Evolutionary conservation across 441 rosid species (phyloP), one percentile per base, ranked within the genome.

Genomic region (Populus hybrid): DNA sequence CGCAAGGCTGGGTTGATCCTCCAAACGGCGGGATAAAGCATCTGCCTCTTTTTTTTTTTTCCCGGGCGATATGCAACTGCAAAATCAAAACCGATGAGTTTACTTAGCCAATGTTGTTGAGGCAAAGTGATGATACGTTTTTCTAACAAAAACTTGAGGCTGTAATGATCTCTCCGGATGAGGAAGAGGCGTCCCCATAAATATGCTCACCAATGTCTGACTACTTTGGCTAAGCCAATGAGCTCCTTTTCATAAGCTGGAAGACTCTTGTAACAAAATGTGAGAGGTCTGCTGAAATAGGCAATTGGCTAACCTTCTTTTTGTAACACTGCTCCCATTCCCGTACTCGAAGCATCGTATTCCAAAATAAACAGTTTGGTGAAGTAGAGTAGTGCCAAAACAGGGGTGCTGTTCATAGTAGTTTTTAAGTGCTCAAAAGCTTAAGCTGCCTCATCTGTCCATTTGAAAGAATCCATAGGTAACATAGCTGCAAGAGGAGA

Each of bases 401-500:
- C 20, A 10, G 63, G 35, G 4, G 64, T 14, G 3, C 14, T 24
- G 26, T 24, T 24, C 26, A 24, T 24, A 24, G 26, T 24, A 8
- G 4, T 1, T 3, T 46, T 71, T 4, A 59, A 20, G 0, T 4
- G 10, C 3, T 35, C 42, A 34, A 73, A 73, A 0, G 76, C 69
- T 0, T 9, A 0, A 2, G 6, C 0, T 0, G 50, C 69, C 18
- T 42, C 3, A 4, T 6, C 6, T 0, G 32, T 0, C 75, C 65
- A 72, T 0, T 1, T 0, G 32, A 72, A 72, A 12, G n/a, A 11
- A 11, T 61, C 8, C 12, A 9, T 59, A 3, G 3, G 8, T 4
- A 61, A 9, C 10, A 73, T 34, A 5, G 10, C 46, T 1, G 14
- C 61, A 4, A 59, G 35, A 11, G 57, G 69, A 9, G 6, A 10